phyloP scores from a whole-genome alignment of 2,329 filamentous ascomycete genomes.

The Exophiala lecanii-corni region DNA sequence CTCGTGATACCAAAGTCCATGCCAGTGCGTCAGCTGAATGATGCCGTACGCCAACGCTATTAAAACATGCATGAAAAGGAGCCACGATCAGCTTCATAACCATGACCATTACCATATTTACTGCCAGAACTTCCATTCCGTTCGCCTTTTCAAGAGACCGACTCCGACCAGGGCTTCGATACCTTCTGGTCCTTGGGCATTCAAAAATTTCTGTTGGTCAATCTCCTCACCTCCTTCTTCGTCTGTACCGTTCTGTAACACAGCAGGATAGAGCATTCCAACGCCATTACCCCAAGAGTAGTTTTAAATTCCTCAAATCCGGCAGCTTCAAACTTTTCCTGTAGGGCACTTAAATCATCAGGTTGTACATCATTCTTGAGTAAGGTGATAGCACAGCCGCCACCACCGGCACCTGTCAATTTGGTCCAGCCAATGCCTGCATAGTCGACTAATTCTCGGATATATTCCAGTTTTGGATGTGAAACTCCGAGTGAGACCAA shows the following conservation, averaged over 20 bases:
- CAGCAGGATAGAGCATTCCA: slow-evolving; percentile 88
- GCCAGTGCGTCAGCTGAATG: slow-evolving; percentile 5
- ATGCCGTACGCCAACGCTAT: slow-evolving; percentile 18
- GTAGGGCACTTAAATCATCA: slow-evolving; percentile 58
- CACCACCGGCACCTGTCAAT: slow-evolving; percentile 89
- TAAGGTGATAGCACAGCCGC: slow-evolving; percentile 90
- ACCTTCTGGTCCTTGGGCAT: slow-evolving; percentile 75
- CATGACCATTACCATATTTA: too few species aligned
- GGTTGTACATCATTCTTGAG: slow-evolving; percentile 62
- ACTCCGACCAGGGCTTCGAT: slow-evolving; percentile 86
- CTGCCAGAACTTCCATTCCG: slow-evolving; percentile 85
- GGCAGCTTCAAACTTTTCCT: slow-evolving; percentile 61
- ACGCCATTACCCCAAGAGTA: slow-evolving; percentile 91
- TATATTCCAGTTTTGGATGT: slow-evolving; percentile 84
- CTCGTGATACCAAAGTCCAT: too few species aligned
- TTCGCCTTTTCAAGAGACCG: slow-evolving; percentile 61
- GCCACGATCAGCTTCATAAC: too few species aligned
- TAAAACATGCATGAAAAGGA: slow-evolving; percentile 14
- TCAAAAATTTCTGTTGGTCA: slow-evolving; percentile 81
- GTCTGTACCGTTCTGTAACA: slow-evolving; percentile 77
- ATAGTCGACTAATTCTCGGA: slow-evolving; percentile 86
- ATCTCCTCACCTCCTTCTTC: slow-evolving; percentile 88
- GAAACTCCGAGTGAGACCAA: slow-evolving; percentile 89
- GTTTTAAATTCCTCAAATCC: slow-evolving; percentile 84
- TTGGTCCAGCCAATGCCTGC: slow-evolving; percentile 94